These are phyloP conservation scores for Clarireedia hainanense DNA, from an alignment of 2,329 filamentous ascomycete genomes.

Conservation along the genomic window DNA sequence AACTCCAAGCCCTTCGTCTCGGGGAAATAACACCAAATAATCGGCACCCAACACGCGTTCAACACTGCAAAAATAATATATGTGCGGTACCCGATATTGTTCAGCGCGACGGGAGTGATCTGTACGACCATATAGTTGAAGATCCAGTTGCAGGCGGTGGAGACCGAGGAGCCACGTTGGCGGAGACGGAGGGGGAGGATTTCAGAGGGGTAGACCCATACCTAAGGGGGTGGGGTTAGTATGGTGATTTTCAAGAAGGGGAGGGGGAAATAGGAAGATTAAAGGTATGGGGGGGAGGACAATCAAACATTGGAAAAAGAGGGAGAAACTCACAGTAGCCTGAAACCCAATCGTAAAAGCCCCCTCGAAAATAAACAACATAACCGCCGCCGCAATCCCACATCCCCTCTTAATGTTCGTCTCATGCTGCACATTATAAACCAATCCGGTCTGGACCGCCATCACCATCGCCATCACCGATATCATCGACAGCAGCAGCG, in stretches of 20 bases:
- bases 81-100: conserved; percentile 35
- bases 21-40: conserved; percentile 56
- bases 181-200: conserved; percentile 50
- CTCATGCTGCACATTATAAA: conserved; percentile 34
- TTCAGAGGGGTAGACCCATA: conserved; percentile 52
- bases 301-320: background rate
- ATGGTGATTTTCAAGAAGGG: too few species aligned
- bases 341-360: conserved; percentile 54
- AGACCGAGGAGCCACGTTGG: conserved; percentile 53
- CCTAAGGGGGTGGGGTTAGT: background rate
- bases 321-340: conserved; percentile 37
- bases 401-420: conserved; percentile 28
- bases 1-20: conserved; percentile 57
- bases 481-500: conserved; percentile 53
- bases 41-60: conserved; percentile 31
- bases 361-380: conserved; percentile 53
- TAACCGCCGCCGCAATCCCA: conserved; percentile 36
- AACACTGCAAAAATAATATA: conserved; percentile 31
- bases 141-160: conserved; percentile 41
- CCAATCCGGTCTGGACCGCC: conserved; percentile 34
- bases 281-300: background rate
- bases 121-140: conserved; percentile 50
- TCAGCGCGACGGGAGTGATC: conserved; percentile 30
- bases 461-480: conserved; percentile 35
- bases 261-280: too few species aligned